Base-by-base conservation (phyloP, 78 protist species). In the Dictyostelium citrinum region DNA sequence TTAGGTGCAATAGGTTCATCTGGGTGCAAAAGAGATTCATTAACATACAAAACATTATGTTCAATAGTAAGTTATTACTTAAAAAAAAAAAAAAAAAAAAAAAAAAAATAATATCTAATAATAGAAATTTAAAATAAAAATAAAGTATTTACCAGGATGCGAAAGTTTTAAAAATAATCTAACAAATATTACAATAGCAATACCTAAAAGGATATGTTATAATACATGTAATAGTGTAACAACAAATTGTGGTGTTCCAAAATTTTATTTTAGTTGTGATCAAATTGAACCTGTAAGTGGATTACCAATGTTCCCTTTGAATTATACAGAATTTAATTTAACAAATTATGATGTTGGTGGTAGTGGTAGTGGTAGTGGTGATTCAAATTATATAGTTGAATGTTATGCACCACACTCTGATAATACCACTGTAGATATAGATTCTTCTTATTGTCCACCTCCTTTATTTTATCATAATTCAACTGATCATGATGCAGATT, bases 401-500 rank as follows among this genome's bases (percentile, higher is more conserved):
- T 82, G 88, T 11, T 64, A 27, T 24, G 16, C 37, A 64, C 72
- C 72, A 64, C 2, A 27, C 5, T 24, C 72, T 10, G 72, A 64
- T 64, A 64, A 64, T 64, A 27, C 72, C 24, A 64, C 22, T 2
- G 35, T 64, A 27, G 2, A 10, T 11, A 1, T 64, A 9, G 35
- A 27, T 64, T 64, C 72, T 1, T 6, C 33, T 3, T 24, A 64
- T 64, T 64, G 72, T 64, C 72, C 72, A 10, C 11, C 27, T 11
- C 72, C 72, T n/a, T 64, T 64, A 64, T n/a, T 64, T 27, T 64
- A 64, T 64, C 39, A 27, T 64, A 64, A 64, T 64, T 31, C 86
- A 17, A 60, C 93, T 0, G 85, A 88, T 78, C 70, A 76, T 17
- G 82, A 33, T 1, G 75, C 58, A 39, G 93, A 78, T 10, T 9